Evolutionary conservation across 2,329 filamentous ascomycete species (phyloP).

Genomic region (Fusarium subglutinans): DNA sequence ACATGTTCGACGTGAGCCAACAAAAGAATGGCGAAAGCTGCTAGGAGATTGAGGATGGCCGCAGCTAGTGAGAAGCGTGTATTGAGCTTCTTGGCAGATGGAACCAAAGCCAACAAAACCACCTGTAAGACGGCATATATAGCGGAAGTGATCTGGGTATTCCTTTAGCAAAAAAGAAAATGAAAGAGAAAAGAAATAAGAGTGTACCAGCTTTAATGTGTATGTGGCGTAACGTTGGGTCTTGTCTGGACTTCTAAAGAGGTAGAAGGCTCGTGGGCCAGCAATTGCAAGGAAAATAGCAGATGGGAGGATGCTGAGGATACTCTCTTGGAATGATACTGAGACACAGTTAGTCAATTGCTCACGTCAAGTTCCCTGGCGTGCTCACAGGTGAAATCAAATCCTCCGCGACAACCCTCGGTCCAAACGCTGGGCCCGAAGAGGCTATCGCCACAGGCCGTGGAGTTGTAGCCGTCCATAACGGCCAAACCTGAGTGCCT

Average conservation of each 20-base stretch:
- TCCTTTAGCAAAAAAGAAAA: background rate
- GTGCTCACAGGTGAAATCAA: slow-evolving; percentile 45
- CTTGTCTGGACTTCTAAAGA: slow-evolving; percentile 37
- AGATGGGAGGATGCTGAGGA: slow-evolving; percentile 39
- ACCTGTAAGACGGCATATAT: slow-evolving; percentile 41
- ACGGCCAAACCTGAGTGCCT: background rate
- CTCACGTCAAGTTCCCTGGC: background rate
- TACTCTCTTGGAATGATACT: slow-evolving; percentile 46
- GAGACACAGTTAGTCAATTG: background rate
- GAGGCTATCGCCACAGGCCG: slow-evolving; percentile 42
- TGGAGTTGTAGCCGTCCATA: slow-evolving; percentile 41
- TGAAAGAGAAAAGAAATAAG: background rate
- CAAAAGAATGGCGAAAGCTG: slow-evolving; percentile 41
- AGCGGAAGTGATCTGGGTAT: slow-evolving; percentile 33
- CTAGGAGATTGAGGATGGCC: slow-evolving; percentile 42
- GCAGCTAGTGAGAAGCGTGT: slow-evolving; percentile 44
- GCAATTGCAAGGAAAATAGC: slow-evolving; percentile 39
- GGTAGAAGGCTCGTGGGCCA: slow-evolving; percentile 37
- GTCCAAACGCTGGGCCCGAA: slow-evolving; percentile 44
- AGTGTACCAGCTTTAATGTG: slow-evolving; percentile 23
- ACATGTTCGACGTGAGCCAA: slow-evolving; percentile 46
- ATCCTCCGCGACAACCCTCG: slow-evolving; percentile 45
- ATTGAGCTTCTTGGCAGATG: slow-evolving; percentile 38
- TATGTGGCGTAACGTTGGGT: background rate
- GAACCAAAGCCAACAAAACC: slow-evolving; percentile 39